Base-by-base conservation (phyloP, 805 yeast genomes). In the Lachancea sp. region DNA sequence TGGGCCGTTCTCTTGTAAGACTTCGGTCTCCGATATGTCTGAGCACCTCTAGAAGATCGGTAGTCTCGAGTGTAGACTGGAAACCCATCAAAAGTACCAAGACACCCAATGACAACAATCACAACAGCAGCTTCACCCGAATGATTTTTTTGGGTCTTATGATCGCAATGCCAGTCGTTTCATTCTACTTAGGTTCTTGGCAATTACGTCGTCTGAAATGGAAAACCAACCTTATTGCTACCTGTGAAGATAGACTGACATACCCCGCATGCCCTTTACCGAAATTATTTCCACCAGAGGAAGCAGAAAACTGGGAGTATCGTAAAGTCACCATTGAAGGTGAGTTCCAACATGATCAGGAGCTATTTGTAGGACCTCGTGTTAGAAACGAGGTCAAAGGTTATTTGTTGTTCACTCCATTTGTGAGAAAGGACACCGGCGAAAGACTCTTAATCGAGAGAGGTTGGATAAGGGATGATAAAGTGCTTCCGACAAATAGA, bases 161-260 rank as follows among this genome's bases (percentile, higher is more conserved):
- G 61, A 51, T 69, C 36, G 75, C 90, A 16, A 90, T 94, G 81
- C 98, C 98, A 0, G 70, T 88, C 1, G 71, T 88, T 2, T 77
- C 96, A 8, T 84, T 90, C 58, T 80, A 79, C 34, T 66, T 92
- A 32, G 98, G 97, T 2, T 75, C 88, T 41, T 92, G 98, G 98
- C 98, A 92, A 65, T 78, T 85, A 34, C 69, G 76, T 51, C 71
- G 98, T 48, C 65, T 92, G 36, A 70, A 75, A 45, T 92, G 98
- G 98, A 92, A 92, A 60, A 83, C 79, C 18, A 75, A 80, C 46
- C 69, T 92, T 46, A 83, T 92, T 45, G 81, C 94, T 3, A 73
- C 75, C 16, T 80, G 90, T 54, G 97, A 92, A 60, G 87, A 85
- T 53, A 68, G 89, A 47, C 65, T 92, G 50, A 78, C 89, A 0